Evolutionary conservation across 345 rosid genomes (phyloP), one percentile per base, ranked within the genome.

Genomic region (Schrenkiella parvula): DNA sequence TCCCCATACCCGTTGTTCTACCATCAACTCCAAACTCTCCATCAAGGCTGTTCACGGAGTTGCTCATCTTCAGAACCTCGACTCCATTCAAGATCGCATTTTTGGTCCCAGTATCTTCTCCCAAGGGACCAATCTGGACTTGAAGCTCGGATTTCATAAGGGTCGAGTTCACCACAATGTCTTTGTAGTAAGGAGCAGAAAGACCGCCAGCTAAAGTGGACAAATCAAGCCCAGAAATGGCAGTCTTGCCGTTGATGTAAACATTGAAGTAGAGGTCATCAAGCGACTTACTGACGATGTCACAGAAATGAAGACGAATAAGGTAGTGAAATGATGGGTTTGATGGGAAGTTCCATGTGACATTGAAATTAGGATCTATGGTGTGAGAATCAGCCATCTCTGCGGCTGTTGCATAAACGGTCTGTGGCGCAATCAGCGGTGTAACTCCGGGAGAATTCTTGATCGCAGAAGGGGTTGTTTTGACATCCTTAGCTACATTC

Each of bases 291-390:
- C 92, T 87, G 12, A 87, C 71, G 8, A 89, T 82, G 64, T 89
- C 96, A 53, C 92, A 86, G 63, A 89, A 89, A 81, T 89, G 96
- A 56, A 89, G 70, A 74, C 92, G 81, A n/a, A 89, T n/a, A 42
- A 87, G 18, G 75, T 89, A 87, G 52, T 68, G 78, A 70, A 83
- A 89, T 0, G 85, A 15, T 26, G 80, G 26, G 59, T 84, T 84
- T 4, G 82, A 83, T 3, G 81, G 82, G 35, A 89, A 84, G 41
- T 73, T 72, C 96, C 96, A 89, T 14, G 96, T 82, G 21, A 89
- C 73, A 14, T 89, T 89, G 75, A 86, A 87, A 37, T 82, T 89
- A 10, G 80, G 82, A 14, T 21, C 37, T 5, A 17, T 39, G 2
- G 87, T 81, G 0, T 76, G 14, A 0, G 88, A 22, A 41, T 87